phyloP scores from a whole-genome alignment of 768 basidiomycete genomes.

The Collybia nuda region DNA sequence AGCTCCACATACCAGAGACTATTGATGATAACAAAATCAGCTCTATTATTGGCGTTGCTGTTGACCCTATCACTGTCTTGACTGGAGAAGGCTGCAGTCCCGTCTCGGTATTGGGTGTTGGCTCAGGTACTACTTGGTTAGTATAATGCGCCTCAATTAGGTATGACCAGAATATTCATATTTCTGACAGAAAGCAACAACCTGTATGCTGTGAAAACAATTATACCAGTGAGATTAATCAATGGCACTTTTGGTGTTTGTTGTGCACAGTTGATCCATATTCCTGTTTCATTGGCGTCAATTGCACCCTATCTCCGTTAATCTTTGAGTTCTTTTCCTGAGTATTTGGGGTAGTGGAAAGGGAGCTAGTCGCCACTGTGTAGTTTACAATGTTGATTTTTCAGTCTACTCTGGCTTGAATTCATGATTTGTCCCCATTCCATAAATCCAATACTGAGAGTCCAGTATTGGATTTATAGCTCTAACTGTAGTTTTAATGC shows the following conservation, averaged over 20 bases:
- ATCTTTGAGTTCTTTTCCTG: no score
- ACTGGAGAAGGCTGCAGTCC: constrained; percentile 17
- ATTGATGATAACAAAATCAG: background rate
- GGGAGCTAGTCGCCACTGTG: no score
- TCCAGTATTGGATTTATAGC: no score
- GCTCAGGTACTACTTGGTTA: constrained; percentile 14
- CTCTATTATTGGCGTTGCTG: constrained; percentile 12
- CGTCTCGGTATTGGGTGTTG: background rate
- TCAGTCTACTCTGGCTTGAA: no score
- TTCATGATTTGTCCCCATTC: no score
- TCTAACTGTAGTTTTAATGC: no score
- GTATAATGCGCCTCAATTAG: background rate
- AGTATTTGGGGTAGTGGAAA: no score
- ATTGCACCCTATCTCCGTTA: no score
- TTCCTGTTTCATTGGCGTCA: background rate
- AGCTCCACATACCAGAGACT: constrained; percentile 4
- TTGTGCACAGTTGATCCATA: no score
- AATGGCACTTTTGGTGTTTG: no score
- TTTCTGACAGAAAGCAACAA: constrained; percentile 6
- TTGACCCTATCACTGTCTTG: constrained; percentile 11
- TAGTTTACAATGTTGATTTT: no score
- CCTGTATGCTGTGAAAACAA: constrained; percentile 21
- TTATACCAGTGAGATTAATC: constrained; percentile 14
- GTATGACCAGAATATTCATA: background rate
- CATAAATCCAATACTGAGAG: no score